Conservation (phyloP, 2,329 filamentous ascomycete species). For the Trichoderma pleuroti region DNA sequence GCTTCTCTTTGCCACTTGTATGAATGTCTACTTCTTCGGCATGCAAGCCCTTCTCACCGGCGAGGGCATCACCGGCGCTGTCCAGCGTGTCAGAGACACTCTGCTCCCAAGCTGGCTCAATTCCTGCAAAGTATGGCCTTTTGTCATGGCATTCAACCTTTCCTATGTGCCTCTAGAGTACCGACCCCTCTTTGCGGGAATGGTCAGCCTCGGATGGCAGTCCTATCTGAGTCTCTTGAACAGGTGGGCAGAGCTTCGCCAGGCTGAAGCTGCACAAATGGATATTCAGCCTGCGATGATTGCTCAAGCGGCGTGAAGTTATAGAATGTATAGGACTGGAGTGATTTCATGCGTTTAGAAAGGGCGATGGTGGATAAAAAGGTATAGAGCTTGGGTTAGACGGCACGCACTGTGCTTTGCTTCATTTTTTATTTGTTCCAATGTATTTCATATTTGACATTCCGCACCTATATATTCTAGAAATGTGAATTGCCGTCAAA, state of each 20-base stretch:
- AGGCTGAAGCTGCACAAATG: slow-evolving; percentile 1
- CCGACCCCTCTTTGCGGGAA: slow-evolving; percentile 73
- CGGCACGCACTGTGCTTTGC: neutral
- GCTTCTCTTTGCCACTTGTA: slow-evolving; percentile 73
- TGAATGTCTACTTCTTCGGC: slow-evolving; percentile 81
- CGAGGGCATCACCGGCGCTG: slow-evolving; percentile 59
- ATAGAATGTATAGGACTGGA: neutral
- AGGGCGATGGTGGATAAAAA: neutral
- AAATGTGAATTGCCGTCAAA: neutral
- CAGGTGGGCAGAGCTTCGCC: slow-evolving; percentile 57
- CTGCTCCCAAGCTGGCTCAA: slow-evolving; percentile 75
- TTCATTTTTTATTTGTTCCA: neutral
- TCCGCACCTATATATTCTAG: neutral
- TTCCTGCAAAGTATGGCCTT: slow-evolving; percentile 83
- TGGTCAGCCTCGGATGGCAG: slow-evolving; percentile 86
- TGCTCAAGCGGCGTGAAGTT: neutral
- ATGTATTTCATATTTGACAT: neutral
- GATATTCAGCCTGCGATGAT: neutral
- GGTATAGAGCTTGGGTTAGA: neutral
- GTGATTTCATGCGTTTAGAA: neutral
- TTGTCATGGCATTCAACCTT: slow-evolving; percentile 81
- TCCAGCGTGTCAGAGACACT: slow-evolving; percentile 68
- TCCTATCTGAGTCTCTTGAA: slow-evolving; percentile 84
- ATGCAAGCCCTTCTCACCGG: slow-evolving; percentile 73
- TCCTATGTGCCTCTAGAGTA: slow-evolving; percentile 78